Conservation (phyloP, 768 basidiomycete species). For the Leucocoprinus sp. region DNA sequence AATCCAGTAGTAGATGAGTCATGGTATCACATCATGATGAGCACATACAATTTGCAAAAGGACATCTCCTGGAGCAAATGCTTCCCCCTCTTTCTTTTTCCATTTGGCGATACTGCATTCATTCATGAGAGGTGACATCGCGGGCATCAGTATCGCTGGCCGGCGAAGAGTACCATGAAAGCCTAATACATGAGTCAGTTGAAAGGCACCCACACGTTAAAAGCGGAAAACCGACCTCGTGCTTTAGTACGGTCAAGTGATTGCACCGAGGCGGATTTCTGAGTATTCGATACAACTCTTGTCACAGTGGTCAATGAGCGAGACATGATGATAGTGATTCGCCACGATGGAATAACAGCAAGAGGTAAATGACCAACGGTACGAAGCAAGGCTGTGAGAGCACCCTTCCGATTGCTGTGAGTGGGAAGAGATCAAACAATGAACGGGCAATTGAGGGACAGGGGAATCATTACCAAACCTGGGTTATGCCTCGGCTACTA, state of each 20-base stretch:
- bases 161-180: conserved; percentile 13
- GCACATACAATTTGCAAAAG: conserved; percentile 78
- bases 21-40: not conserved
- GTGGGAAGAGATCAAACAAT: too few relatives aligned
- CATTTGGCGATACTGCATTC: conserved; percentile 87
- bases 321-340: not conserved
- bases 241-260: conserved; percentile 1
- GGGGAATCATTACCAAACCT: conserved; percentile 5
- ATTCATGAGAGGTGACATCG: conserved; percentile 96
- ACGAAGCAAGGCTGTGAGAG: too few relatives aligned
- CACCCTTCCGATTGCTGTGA: too few relatives aligned
- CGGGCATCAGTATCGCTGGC: conserved; percentile 58
- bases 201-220: not conserved
- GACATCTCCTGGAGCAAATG: conserved; percentile 76
- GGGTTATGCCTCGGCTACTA: conserved; percentile 3
- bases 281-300: conserved; percentile 1
- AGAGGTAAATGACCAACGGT: too few relatives aligned
- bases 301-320: conserved; percentile 9
- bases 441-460: too few relatives aligned
- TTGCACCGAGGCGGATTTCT: conserved; percentile 1
- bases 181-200: conserved; percentile 4
- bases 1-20: conserved; percentile 1
- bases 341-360: not conserved
- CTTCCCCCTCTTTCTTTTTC: conserved; percentile 83
- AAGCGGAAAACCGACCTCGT: not conserved